Conservation (phyloP, 768 basidiomycete genomes). For the Coprinellus micaceus region DNA sequence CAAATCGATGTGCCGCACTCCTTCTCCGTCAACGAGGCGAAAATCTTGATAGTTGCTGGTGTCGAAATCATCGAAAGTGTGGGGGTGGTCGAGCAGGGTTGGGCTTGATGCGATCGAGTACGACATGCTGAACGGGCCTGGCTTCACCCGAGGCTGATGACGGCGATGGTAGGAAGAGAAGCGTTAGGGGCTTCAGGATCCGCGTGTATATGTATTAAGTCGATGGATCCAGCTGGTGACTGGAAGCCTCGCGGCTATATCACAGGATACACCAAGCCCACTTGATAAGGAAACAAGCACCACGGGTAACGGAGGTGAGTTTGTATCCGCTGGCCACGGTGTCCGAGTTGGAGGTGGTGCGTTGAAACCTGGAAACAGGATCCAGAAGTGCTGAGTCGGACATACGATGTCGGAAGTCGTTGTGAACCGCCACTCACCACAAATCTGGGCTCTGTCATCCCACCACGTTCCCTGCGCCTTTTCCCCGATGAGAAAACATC, state of each 20-base stretch:
- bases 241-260: not conserved
- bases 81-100: slow-evolving; percentile 1
- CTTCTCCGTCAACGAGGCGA: not conserved
- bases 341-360: not conserved
- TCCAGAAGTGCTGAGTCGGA: not conserved
- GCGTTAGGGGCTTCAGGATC: not conserved
- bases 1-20: not conserved
- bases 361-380: not conserved
- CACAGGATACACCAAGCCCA: not conserved
- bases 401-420: not conserved
- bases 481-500: not conserved
- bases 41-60: not conserved
- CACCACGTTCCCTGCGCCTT: not conserved
- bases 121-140: slow-evolving; percentile 3
- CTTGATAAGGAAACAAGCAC: not conserved
- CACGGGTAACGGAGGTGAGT: not conserved
- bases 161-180: not conserved
- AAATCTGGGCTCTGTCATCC: not conserved
- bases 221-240: not conserved
- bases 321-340: not conserved
- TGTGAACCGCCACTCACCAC: not conserved
- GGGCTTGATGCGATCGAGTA: slow-evolving; percentile 4
- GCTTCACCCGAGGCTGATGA: not conserved
- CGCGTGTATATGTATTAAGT: not conserved
- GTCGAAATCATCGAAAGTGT: slow-evolving; percentile 1